Percentiles rank a stretch among this genome's conserved stretches.
Evolutionary conservation across 2,329 filamentous ascomycete genomes (phyloP).

Genomic region (Fusarium abutilonis): DNA sequence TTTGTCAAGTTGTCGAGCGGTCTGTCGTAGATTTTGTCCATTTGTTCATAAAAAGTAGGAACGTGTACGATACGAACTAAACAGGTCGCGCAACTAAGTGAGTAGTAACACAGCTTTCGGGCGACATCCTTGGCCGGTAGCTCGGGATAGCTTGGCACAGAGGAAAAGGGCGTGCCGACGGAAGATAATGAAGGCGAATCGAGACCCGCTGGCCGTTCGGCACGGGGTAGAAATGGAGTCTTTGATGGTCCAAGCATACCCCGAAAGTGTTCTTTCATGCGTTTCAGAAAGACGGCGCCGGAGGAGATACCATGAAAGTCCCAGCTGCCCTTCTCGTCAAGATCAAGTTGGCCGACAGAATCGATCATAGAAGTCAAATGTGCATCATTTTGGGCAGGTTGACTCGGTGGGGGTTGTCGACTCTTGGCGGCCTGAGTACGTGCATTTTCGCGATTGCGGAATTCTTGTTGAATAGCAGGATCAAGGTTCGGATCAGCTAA

Average conservation of each 20-base stretch:
- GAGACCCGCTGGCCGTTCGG: slow-evolving; percentile 63
- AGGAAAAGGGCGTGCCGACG: slow-evolving; percentile 70
- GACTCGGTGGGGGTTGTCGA: slow-evolving; percentile 50
- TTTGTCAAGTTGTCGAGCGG: slow-evolving; percentile 69
- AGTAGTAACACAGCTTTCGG: slow-evolving; percentile 63
- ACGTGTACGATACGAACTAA: slow-evolving; percentile 78
- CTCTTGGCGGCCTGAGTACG: slow-evolving; percentile 55
- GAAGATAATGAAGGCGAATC: slow-evolving; percentile 74
- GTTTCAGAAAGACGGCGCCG: slow-evolving; percentile 85
- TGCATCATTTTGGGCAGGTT: slow-evolving; percentile 67
- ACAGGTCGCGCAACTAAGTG: slow-evolving; percentile 66
- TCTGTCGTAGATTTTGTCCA: slow-evolving; percentile 81
- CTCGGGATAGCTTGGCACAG: slow-evolving; percentile 66
- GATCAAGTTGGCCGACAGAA: slow-evolving; percentile 87
- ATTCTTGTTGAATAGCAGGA: slow-evolving; percentile 76
- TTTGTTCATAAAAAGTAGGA: slow-evolving; percentile 79
- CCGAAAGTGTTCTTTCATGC: slow-evolving; percentile 88
- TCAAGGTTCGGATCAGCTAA: slow-evolving; percentile 87
- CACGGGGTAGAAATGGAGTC: slow-evolving; percentile 66
- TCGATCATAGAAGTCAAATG: slow-evolving; percentile 95
- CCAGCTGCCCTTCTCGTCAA: slow-evolving; percentile 91
- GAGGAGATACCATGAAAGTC: slow-evolving; percentile 96
- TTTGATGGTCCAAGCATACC: slow-evolving; percentile 74
- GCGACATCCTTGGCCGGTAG: slow-evolving; percentile 73
- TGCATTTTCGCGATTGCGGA: slow-evolving; percentile 64